Conservation (phyloP, 75 land plant species). For the Selaginella tamariscina region DNA sequence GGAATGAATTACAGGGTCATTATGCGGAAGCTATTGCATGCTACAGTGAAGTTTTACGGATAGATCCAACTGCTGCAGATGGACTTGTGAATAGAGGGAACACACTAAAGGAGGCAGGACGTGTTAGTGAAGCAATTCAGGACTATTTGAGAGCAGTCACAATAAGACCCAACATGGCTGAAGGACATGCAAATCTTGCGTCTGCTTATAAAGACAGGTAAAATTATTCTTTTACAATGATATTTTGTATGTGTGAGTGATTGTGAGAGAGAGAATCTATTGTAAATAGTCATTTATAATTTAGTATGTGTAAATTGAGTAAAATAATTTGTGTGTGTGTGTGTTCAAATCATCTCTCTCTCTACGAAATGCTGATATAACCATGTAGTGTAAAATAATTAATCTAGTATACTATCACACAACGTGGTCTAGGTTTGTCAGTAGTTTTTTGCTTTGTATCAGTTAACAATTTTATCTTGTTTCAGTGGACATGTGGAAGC, state of each 20-base stretch:
- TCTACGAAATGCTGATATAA: too few relatives aligned
- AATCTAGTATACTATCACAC: too few relatives aligned
- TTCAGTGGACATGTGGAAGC: conserved; percentile 90
- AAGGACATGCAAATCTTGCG: conserved; percentile 98
- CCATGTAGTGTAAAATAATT: too few relatives aligned
- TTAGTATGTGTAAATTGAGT: background rate
- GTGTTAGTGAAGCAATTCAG: conserved; percentile 96
- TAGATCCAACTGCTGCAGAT: conserved; percentile 97
- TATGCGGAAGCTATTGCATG: conserved; percentile 94
- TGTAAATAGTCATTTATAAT: too few relatives aligned
- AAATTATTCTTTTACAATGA: background rate
- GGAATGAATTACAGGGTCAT: conserved; percentile 84
- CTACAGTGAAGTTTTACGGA: conserved; percentile 92
- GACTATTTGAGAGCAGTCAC: conserved; percentile 80
- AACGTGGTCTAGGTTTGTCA: too few relatives aligned
- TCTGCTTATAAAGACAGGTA: conserved; percentile 99
- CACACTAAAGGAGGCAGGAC: conserved; percentile 89
- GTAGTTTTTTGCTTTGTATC: too few relatives aligned
- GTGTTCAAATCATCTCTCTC: too few relatives aligned
- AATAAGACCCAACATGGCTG: conserved; percentile 90
- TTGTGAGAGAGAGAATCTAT: background rate
- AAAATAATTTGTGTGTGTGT: background rate
- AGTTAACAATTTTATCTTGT: background rate
- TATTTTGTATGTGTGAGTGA: background rate
- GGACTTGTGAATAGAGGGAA: conserved; percentile 93